Conservation (phyloP, 169 alveolate genomes). For the Cryptosporidium bovis region DNA sequence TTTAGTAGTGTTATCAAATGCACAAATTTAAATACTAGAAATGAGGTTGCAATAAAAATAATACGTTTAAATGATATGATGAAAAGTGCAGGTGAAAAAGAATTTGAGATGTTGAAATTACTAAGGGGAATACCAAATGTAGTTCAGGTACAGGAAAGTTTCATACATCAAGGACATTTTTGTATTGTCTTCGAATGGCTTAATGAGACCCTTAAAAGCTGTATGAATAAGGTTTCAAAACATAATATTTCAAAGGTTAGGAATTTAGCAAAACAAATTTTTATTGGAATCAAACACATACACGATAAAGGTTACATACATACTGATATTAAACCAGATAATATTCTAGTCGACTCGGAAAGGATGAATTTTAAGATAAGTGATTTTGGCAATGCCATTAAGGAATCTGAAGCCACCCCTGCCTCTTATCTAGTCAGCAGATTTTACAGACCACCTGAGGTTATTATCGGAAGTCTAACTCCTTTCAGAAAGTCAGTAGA, state of each 20-base stretch:
- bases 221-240: constrained; percentile 73
- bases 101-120: constrained; percentile 83
- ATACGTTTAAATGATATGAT: constrained; percentile 90
- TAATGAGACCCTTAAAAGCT: constrained; percentile 88
- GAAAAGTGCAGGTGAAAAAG: constrained; percentile 92
- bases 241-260: constrained; percentile 15
- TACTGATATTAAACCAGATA: constrained; percentile 92
- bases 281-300: constrained; percentile 27
- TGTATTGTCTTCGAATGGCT: constrained; percentile 92
- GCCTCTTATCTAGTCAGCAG: constrained; percentile 94
- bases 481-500: constrained; percentile 92
- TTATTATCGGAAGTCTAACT: constrained; percentile 89
- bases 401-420: constrained; percentile 88
- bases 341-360: constrained; percentile 90
- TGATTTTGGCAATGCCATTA: constrained; percentile 96
- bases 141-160: constrained; percentile 84
- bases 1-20: constrained; percentile 88
- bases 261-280: constrained; percentile 31
- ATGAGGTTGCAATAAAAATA: constrained; percentile 86
- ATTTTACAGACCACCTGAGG: constrained; percentile 98
- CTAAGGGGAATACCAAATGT: constrained; percentile 86
- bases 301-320: constrained; percentile 57
- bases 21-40: constrained; percentile 78
- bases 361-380: constrained; percentile 90
- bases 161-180: constrained; percentile 87